Conservation (phyloP, 257 asterid species). For the Gardenia jasminoides region DNA sequence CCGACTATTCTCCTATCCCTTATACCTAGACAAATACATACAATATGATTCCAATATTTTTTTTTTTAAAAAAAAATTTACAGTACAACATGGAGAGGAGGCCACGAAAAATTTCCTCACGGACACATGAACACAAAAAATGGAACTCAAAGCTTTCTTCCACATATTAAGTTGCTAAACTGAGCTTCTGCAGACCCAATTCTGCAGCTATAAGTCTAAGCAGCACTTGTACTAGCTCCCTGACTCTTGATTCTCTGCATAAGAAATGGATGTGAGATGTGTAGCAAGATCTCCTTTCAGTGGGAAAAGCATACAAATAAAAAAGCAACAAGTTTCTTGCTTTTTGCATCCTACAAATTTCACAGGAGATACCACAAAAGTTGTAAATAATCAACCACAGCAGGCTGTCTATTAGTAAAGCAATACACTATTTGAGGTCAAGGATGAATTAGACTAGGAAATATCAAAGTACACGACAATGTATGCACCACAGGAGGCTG, state of each 20-base stretch:
- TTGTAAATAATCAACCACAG: neutral
- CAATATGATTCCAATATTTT: neutral
- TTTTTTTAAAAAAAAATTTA: neutral
- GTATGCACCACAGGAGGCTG: too few relatives aligned
- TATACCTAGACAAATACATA: neutral
- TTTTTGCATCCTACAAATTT: neutral
- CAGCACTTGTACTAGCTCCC: conserved; percentile 77
- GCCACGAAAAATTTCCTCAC: conserved; percentile 7
- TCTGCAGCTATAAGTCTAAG: conserved; percentile 66
- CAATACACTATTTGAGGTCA: too few relatives aligned
- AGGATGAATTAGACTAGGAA: too few relatives aligned
- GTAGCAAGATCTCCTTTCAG: neutral
- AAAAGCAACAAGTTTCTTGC: neutral
- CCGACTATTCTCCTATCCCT: neutral
- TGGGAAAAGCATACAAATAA: neutral
- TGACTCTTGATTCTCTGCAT: conserved; percentile 74
- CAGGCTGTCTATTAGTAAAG: too few relatives aligned
- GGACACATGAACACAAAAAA: neutral
- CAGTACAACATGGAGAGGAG: conserved; percentile 6
- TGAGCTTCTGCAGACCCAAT: conserved; percentile 64
- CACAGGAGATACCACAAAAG: neutral
- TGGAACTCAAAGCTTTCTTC: neutral
- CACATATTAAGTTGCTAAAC: conserved; percentile 26
- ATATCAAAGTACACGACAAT: too few relatives aligned
- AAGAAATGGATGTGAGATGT: conserved; percentile 22